phyloP scores from a whole-genome alignment of 192 early-diverging fungal genomes.

The Coemansia interrupta region DNA sequence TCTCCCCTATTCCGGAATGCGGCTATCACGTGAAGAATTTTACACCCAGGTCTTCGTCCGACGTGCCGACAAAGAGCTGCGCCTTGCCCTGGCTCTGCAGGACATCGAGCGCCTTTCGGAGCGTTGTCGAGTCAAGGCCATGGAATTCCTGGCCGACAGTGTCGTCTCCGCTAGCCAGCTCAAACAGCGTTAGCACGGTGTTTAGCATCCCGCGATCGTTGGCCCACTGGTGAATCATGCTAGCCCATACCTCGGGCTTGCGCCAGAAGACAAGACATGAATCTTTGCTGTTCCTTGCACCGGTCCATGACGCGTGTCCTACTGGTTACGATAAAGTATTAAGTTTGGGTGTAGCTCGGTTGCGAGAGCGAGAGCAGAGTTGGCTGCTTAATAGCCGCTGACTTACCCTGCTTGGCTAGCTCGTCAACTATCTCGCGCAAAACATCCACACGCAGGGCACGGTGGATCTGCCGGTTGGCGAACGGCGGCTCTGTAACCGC shows the following conservation, averaged over 20 bases:
- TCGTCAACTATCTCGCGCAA: slow-evolving; percentile 71
- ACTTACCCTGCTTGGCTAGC: slow-evolving; percentile 62
- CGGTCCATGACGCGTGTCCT: slow-evolving; percentile 55
- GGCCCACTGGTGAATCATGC: slow-evolving; percentile 79
- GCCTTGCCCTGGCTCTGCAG: slow-evolving; percentile 79
- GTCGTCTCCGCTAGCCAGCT: slow-evolving; percentile 82
- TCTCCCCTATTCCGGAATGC: slow-evolving; percentile 7
- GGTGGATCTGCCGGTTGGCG: slow-evolving; percentile 64
- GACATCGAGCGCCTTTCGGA: slow-evolving; percentile 76
- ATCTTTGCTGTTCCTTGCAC: slow-evolving; percentile 43
- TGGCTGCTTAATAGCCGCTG: background rate
- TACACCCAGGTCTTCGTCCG: slow-evolving; percentile 73
- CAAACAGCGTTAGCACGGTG: slow-evolving; percentile 82
- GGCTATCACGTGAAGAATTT: slow-evolving; percentile 65
- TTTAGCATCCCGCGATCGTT: slow-evolving; percentile 68
- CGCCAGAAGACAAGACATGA: slow-evolving; percentile 78
- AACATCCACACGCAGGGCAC: slow-evolving; percentile 61
- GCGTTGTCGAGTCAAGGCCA: slow-evolving; percentile 63
- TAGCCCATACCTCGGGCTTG: slow-evolving; percentile 88
- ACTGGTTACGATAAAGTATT: background rate
- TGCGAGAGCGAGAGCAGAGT: background rate
- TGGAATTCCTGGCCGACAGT: slow-evolving; percentile 79
- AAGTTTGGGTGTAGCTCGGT: background rate
- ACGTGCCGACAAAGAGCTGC: slow-evolving; percentile 64
- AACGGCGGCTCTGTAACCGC: slow-evolving; percentile 61